Evolutionary conservation across 2,329 filamentous ascomycete species (phyloP), one percentile per base, ranked within the genome.

Genomic region (Sclerotinia minor): DNA sequence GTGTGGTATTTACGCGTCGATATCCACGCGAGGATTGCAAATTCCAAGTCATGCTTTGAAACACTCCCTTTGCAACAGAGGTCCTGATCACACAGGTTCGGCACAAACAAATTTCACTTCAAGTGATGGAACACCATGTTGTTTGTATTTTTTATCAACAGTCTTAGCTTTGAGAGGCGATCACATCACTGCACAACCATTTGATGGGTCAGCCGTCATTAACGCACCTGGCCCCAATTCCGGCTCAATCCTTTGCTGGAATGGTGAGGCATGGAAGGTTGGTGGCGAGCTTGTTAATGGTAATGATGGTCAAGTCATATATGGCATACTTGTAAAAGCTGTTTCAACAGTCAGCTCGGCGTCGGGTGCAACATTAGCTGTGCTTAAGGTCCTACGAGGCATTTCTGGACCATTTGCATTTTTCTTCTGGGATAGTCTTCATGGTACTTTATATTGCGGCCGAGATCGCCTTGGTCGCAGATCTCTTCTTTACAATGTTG

Each of bases 251-350:
- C 83, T 99, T 2, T 97, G 94, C 83, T 99, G 95, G 95, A 99
- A 99, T 76, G 95, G 95, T 54, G 95, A 99, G 77, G 94, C 93
- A 1, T 99, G 95, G 95, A 89, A 85, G 68, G 83, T 96, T 61
- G 79, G 79, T 11, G 83, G 83, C 45, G 73, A 83, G 13, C 74
- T 78, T 1, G 81, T 97, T n/a, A 68, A 75, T 52, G 91, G 88
- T 68, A 97, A 97, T 76, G 95, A 99, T 79, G 91, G 91, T 3
- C 84, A 89, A 74, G 79, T 81, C 8, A 81, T 98, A 24, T 88
- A 94, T 75, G 75, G 82, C 45, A 75, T 85, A 49, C 81, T 97
- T 59, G 75, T 83, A 49, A 75, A 73, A 68, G 69, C 80, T 53
- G 76, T 74, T 35, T 73, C 71, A 67, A 26, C 47, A 54, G 44